Evolutionary conservation across 2,329 filamentous ascomycete species (phyloP).

Genomic region (Beauveria pseudobassiana): DNA sequence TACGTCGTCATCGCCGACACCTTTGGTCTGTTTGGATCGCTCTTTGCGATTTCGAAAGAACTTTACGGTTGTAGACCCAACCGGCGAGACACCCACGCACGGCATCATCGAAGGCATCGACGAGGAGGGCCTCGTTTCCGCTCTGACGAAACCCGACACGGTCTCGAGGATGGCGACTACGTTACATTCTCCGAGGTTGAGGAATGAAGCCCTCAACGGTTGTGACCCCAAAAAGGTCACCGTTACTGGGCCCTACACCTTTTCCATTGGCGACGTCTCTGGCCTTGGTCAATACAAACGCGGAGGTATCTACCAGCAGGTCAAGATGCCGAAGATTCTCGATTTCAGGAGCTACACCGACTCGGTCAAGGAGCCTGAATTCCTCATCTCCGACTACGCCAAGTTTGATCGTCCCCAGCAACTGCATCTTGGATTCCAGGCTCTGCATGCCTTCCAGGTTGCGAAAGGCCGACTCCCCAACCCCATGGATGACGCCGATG

Average conservation of each 20-base stretch:
- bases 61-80: conserved; percentile 84
- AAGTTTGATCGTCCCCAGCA: conserved; percentile 95
- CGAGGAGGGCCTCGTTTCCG: conserved; percentile 84
- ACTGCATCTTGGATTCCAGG: conserved; percentile 87
- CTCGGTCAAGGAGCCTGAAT: conserved; percentile 78
- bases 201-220: conserved; percentile 79
- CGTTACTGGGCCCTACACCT: conserved; percentile 94
- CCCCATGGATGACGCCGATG: conserved; percentile 80
- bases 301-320: conserved; percentile 86
- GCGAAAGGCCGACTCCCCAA: conserved; percentile 68
- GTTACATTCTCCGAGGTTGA: conserved; percentile 91
- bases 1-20: conserved; percentile 83
- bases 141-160: conserved; percentile 88
- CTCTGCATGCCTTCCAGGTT: conserved; percentile 78
- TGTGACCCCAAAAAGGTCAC: conserved; percentile 81
- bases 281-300: conserved; percentile 79
- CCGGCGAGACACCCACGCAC: conserved; percentile 76
- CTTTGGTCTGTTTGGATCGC: conserved; percentile 86
- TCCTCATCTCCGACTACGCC: conserved; percentile 89
- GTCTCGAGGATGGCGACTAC: conserved; percentile 91
- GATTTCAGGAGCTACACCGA: conserved; percentile 77
- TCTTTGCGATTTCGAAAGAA: conserved; percentile 94
- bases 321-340: conserved; percentile 95
- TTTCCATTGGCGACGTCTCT: conserved; percentile 91
- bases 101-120: conserved; percentile 89